These are phyloP conservation scores for Pythium angustatum DNA, from an alignment of 352 stramenopile genomes.

Conservation along the genomic window DNA sequence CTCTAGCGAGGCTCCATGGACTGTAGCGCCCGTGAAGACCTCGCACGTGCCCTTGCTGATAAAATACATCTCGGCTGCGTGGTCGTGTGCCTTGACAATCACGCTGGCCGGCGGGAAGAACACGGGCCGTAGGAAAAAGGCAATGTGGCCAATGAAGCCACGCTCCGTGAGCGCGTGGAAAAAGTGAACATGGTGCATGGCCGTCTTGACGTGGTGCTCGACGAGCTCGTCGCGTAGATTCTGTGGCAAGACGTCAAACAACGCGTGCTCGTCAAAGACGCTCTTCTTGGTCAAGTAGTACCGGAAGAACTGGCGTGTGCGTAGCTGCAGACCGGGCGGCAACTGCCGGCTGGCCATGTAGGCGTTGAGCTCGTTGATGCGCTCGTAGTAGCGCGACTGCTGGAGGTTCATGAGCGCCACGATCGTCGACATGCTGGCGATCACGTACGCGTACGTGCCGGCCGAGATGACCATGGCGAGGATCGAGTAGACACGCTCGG, in stretches of 20 bases:
- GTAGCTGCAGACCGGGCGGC: slow-evolving; percentile 35
- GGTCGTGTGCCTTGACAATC: slow-evolving; percentile 17
- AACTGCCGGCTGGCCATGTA: slow-evolving; percentile 57
- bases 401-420: slow-evolving; percentile 50
- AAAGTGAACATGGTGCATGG: slow-evolving; percentile 20
- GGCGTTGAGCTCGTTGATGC: slow-evolving; percentile 53
- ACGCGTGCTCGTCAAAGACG: slow-evolving; percentile 39
- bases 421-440: slow-evolving; percentile 58
- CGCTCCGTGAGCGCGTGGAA: slow-evolving; percentile 23
- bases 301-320: slow-evolving; percentile 35
- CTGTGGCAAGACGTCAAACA: slow-evolving; percentile 22
- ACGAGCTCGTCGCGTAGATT: slow-evolving; percentile 23
- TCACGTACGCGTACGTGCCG: slow-evolving; percentile 73
- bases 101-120: slow-evolving; percentile 21
- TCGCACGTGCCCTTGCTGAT: slow-evolving; percentile 25
- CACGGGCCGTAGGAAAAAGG: slow-evolving; percentile 17
- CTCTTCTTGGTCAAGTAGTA: slow-evolving; percentile 43
- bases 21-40: not conserved
- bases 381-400: slow-evolving; percentile 48
- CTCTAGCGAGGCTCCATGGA: not conserved
- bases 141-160: slow-evolving; percentile 23
- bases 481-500: slow-evolving; percentile 46
- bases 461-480: slow-evolving; percentile 70
- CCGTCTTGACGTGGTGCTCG: slow-evolving; percentile 26
- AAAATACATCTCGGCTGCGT: slow-evolving; percentile 22